Conservation (phyloP, 2,329 filamentous ascomycete species). For the Dactylellina cionopaga region DNA sequence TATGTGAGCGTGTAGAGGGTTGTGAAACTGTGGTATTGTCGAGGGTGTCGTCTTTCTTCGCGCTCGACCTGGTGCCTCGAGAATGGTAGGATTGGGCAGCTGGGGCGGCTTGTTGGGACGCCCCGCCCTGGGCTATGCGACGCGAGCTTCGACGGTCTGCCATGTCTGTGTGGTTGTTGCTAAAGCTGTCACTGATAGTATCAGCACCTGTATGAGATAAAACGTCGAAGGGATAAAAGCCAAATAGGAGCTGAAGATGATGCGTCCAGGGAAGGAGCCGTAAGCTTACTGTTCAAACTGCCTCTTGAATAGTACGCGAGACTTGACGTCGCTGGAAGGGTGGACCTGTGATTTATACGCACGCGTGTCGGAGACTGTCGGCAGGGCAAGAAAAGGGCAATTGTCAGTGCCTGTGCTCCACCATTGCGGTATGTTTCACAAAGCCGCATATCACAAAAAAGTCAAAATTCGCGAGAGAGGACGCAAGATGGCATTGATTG, state of each 20-base stretch:
- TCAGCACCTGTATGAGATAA: not conserved
- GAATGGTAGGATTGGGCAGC: slow-evolving; percentile 19
- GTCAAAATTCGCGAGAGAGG: too few relatives aligned
- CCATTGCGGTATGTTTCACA: slow-evolving; percentile 28
- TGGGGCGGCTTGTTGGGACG: slow-evolving; percentile 32
- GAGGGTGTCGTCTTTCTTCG: slow-evolving; percentile 27
- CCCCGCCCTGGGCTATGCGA: slow-evolving; percentile 43
- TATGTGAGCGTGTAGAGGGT: slow-evolving; percentile 36
- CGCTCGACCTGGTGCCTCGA: slow-evolving; percentile 30
- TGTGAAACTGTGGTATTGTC: slow-evolving; percentile 20
- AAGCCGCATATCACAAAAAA: not conserved
- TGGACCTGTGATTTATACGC: slow-evolving; percentile 35
- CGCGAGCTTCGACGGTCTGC: slow-evolving; percentile 49
- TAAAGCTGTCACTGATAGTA: slow-evolving; percentile 22
- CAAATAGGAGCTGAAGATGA: not conserved
- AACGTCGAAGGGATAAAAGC: too few relatives aligned
- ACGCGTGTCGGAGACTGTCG: slow-evolving; percentile 49
- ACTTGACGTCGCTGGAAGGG: slow-evolving; percentile 17
- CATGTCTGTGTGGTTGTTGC: slow-evolving; percentile 26
- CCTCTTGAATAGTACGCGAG: slow-evolving; percentile 36
- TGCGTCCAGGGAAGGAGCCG: not conserved
- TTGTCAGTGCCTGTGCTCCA: slow-evolving; percentile 1
- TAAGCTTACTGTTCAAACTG: slow-evolving; percentile 42
- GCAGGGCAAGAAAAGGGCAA: slow-evolving; percentile 16
- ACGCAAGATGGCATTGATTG: too few relatives aligned